Percentiles rank a stretch among this genome's conserved stretches.
These are phyloP conservation scores for Halophytophthora polymorphica DNA, from an alignment of 352 stramenopile species.

Conservation along the genomic window DNA sequence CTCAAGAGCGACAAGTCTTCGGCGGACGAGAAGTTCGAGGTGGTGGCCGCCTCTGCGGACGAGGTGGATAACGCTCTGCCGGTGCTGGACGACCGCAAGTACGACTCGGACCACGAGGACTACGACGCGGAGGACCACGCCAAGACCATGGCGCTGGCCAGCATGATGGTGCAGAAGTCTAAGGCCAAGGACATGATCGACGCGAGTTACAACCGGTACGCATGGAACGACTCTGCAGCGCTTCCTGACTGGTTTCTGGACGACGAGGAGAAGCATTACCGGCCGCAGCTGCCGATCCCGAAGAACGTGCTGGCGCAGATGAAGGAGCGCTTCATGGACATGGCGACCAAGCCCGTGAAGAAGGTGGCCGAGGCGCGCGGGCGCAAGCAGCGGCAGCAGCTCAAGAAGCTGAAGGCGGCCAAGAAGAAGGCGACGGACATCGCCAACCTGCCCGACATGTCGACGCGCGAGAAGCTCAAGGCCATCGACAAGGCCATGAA, in stretches of 20 bases:
- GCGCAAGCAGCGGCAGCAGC: constrained; percentile 92
- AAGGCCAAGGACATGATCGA: constrained; percentile 98
- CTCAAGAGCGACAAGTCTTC: constrained; percentile 27
- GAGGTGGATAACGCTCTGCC: constrained; percentile 37
- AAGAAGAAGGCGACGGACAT: constrained; percentile 98
- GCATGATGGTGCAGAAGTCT: constrained; percentile 97
- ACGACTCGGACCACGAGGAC: constrained; percentile 95
- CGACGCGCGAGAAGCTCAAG: constrained; percentile 97
- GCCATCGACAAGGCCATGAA: constrained; percentile 97
- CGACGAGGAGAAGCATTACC: constrained; percentile 96
- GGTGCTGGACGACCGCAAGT: constrained; percentile 88
- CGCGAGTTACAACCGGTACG: constrained; percentile 98
- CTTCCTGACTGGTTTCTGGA: constrained; percentile 98
- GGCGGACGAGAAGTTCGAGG: constrained; percentile 38
- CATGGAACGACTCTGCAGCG: constrained; percentile 96
- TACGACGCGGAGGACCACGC: constrained; percentile 98
- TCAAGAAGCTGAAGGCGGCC: constrained; percentile 94
- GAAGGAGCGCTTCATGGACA: constrained; percentile 95
- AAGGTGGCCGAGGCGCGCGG: constrained; percentile 98
- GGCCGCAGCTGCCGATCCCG: constrained; percentile 96
- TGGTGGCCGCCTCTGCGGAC: constrained; percentile 43
- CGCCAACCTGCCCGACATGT: constrained; percentile 96
- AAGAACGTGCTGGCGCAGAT: constrained; percentile 98
- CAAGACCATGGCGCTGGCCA: constrained; percentile 94
- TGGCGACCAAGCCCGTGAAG: constrained; percentile 97